Evolutionary conservation across 2,329 filamentous ascomycete genomes (phyloP), one percentile per base, ranked within the genome.

Genomic region (Madurella mycetomatis): DNA sequence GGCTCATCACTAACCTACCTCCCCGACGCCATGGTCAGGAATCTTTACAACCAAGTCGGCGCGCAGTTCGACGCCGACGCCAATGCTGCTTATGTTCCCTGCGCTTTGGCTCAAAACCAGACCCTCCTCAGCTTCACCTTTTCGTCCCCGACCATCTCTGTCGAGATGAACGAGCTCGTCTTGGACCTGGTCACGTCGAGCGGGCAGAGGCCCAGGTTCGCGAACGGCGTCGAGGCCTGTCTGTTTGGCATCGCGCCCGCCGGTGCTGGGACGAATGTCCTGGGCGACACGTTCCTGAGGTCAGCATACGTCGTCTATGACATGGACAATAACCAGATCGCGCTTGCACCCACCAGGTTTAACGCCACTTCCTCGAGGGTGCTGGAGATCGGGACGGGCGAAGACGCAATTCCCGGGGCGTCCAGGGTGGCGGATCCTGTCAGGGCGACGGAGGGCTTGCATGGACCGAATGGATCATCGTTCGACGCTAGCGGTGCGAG

Each of bases 251-350:
- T 90, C 58, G 76, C 80, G 2, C 82, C 84, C 1, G 77, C 83
- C 1, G 77, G 76, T 2, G 60, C 68, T 1, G 74, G 77, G 31
- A 78, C 79, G n/a, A 77, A 79, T 42, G 81, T 89, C 2, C 72
- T 91, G 30, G 87, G 87, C 15, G 87, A 90, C 65, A 88, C 87
- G 0, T 91, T 91, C 67, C 73, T 91, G 51, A 77, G 87, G 46
- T 86, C 84, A 37, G 87, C 87, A 0, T 91, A 91, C 62, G 79
- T 89, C 13, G 87, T 91, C 11, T 90, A 88, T 66, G 86, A 90
- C 66, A 74, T 90, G 18, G 81, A 76, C 30, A 88, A 87, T 67
- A 84, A 89, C 66, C 76, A 87, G 69, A 84, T 90, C 60, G 85
- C 83, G 1, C 70, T 90, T 32, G 87, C 86, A 1, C 82, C 86